Base-by-base conservation (phyloP, 2,329 filamentous ascomycete genomes). In the Alternaria ethzedia region DNA sequence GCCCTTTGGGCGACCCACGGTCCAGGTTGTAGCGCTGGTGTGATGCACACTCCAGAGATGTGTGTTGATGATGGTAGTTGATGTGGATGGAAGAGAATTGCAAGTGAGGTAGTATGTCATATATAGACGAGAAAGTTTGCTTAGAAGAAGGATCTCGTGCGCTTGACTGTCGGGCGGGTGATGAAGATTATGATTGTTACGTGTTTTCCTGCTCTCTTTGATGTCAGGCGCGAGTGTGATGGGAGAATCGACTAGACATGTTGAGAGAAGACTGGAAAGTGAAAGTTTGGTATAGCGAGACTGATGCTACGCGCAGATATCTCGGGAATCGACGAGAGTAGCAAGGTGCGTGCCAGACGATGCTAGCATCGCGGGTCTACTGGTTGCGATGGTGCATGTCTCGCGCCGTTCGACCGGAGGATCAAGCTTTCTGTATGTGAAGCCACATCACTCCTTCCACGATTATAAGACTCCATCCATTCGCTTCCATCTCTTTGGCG, bases 251-350 rank as follows among this genome's bases (percentile, higher is more conserved):
- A 41, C 9, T 6, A 41, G 36, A 41, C 36, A 41, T 41, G 9
- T 17, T 10, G 5, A 17, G n/a, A 3, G 36, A 41, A 10, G 36
- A 17, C 8, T 17, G 9, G 9, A 6, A 41, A 6, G 8, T 41
- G 1, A 6, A 17, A 41, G 4, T 41, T 41, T 17, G 36, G 36
- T 17, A 41, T 41, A 41, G 36, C 15, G 36, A 41, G 5, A 41
- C 4, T 41, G 32, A 10, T 2, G 2, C 0, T 41, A 41, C 9
- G 36, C 15, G 5, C 3, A 11, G n/a, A 41, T 17, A 1, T 41
- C n/a, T 17, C 36, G 3, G 3, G 11, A 2, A 2, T 0, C 0
- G 5, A 41, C 36, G 5, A 11, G 36, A 11, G 6, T 17, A 17
- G 36, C 0, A 41, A 3, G 3, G 11, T 17, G 3, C 36, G n/a